Percentiles rank a stretch among this genome's conserved stretches.
phyloP scores from a whole-genome alignment of 116 monocot species.

The Trichopus zeylanicus region DNA sequence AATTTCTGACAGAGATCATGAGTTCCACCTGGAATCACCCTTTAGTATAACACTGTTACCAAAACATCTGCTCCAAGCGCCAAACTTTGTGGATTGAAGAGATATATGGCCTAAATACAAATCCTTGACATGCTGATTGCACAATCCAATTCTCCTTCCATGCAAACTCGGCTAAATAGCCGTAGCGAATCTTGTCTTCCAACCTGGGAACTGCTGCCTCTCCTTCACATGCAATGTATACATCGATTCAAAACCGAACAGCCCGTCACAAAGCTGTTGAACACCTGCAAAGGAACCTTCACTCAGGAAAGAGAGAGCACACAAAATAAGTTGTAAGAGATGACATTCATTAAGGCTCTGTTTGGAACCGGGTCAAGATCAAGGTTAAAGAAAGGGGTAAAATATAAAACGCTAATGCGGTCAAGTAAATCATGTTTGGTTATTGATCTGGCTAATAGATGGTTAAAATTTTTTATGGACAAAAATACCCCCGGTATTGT shows the following conservation, averaged over 20 bases:
- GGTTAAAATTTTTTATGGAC: no score
- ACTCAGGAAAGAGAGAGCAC: slow-evolving; percentile 45
- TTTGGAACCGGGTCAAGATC: no score
- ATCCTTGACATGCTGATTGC: slow-evolving; percentile 60
- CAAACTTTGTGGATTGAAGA: slow-evolving; percentile 67
- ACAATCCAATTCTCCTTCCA: slow-evolving; percentile 52
- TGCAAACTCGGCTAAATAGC: slow-evolving; percentile 56
- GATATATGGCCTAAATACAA: slow-evolving; percentile 74
- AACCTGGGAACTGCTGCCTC: slow-evolving; percentile 57
- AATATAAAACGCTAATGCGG: no score
- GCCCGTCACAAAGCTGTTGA: slow-evolving; percentile 62
- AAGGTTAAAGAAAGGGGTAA: no score
- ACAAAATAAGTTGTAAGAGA: slow-evolving; percentile 51
- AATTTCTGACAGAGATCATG: no score
- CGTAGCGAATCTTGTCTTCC: slow-evolving; percentile 68
- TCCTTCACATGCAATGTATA: no score
- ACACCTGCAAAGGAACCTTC: no score
- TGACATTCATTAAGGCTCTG: slow-evolving; percentile 61
- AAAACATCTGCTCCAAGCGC: slow-evolving; percentile 39
- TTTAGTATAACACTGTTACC: no score
- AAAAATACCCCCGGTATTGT: no score
- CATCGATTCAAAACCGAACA: slow-evolving; percentile 36
- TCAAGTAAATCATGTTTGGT: no score
- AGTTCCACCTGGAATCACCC: no score
- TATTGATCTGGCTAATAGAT: no score